Evolutionary conservation across 1,284 basidiomycete genomes (phyloP).

Genomic region (Rhodotorula sp.): DNA sequence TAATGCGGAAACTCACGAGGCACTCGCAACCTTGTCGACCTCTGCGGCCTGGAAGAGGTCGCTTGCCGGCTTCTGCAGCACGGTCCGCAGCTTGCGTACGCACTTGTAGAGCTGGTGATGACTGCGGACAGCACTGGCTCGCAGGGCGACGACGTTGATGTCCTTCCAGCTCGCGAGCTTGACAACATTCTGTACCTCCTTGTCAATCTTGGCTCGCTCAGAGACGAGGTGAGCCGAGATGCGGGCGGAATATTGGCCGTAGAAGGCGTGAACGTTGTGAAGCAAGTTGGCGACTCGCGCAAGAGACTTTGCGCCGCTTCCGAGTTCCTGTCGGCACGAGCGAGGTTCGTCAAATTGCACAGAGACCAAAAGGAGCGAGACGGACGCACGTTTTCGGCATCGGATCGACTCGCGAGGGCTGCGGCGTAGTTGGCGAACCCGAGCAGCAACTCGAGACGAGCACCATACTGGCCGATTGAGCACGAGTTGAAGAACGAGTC

Average conservation of each 20-base stretch:
- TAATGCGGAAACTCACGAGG: neutral
- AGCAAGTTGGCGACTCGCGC: constrained; percentile 63
- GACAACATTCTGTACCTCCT: constrained; percentile 79
- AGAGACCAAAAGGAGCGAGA: constrained; percentile 54
- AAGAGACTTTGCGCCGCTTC: constrained; percentile 42
- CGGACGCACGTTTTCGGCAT: constrained; percentile 18
- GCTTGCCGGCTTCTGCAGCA: constrained; percentile 71
- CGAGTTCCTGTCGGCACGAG: constrained; percentile 33
- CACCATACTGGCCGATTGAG: constrained; percentile 76
- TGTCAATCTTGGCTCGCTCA: constrained; percentile 69
- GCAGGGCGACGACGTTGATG: constrained; percentile 89
- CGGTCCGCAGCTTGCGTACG: constrained; percentile 86
- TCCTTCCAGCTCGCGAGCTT: constrained; percentile 98
- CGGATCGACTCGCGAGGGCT: constrained; percentile 8
- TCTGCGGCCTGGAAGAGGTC: constrained; percentile 43
- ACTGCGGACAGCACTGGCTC: constrained; percentile 84
- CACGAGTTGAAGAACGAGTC: constrained; percentile 77
- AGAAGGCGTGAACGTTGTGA: constrained; percentile 67
- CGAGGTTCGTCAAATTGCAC: constrained; percentile 1
- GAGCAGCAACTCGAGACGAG: constrained; percentile 67
- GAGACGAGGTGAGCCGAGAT: constrained; percentile 59
- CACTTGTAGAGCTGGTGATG: constrained; percentile 90
- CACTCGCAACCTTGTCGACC: constrained; percentile 11
- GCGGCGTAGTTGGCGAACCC: constrained; percentile 59
- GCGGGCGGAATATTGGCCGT: constrained; percentile 60